A percentile compares a stretch with the other conserved stretches of the same genome.
These are phyloP conservation scores for Talaromyces sp. DNA, from an alignment of 2,329 filamentous ascomycete genomes.

Conservation along the genomic window DNA sequence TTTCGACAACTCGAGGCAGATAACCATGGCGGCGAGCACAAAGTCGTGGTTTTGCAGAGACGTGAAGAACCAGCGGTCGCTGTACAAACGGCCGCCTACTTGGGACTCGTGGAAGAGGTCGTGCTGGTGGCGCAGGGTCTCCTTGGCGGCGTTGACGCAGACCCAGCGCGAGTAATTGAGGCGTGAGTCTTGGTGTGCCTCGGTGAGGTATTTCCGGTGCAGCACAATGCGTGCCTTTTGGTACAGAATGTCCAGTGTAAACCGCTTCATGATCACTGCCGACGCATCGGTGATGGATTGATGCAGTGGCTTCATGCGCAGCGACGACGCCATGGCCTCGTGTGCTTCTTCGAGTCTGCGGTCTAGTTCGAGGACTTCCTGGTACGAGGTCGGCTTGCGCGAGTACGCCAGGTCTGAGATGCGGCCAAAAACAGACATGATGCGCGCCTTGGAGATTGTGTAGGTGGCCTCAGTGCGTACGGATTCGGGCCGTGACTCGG, in stretches of 20 bases:
- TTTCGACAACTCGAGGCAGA: conserved; percentile 41
- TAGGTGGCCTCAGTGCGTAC: conserved; percentile 45
- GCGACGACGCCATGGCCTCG: conserved; percentile 5
- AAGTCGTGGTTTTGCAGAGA: conserved; percentile 55
- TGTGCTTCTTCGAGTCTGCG: conserved; percentile 21
- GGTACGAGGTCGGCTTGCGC: conserved; percentile 23
- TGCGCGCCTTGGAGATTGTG: conserved; percentile 27
- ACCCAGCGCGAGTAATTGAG: conserved; percentile 37
- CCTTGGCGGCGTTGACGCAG: conserved; percentile 42
- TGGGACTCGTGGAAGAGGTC: conserved; percentile 44
- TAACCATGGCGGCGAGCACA: conserved; percentile 52
- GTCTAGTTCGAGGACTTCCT: conserved; percentile 25
- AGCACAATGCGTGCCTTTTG: conserved; percentile 46
- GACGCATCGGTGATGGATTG: conserved; percentile 41
- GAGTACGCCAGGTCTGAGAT: conserved; percentile 27
- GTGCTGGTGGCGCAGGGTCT: conserved; percentile 43
- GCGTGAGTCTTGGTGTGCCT: conserved; percentile 23
- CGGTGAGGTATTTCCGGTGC: conserved; percentile 45
- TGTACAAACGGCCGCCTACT: conserved; percentile 47
- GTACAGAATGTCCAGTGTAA: conserved; percentile 45
- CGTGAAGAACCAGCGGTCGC: conserved; percentile 52
- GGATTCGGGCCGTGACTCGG: conserved; percentile 44
- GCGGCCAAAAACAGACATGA: conserved; percentile 25
- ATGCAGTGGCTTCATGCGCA: conserved; percentile 14
- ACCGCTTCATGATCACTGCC: conserved; percentile 44